Conservation (phyloP, 768 basidiomycete genomes). For the Podaxis pistillaris region DNA sequence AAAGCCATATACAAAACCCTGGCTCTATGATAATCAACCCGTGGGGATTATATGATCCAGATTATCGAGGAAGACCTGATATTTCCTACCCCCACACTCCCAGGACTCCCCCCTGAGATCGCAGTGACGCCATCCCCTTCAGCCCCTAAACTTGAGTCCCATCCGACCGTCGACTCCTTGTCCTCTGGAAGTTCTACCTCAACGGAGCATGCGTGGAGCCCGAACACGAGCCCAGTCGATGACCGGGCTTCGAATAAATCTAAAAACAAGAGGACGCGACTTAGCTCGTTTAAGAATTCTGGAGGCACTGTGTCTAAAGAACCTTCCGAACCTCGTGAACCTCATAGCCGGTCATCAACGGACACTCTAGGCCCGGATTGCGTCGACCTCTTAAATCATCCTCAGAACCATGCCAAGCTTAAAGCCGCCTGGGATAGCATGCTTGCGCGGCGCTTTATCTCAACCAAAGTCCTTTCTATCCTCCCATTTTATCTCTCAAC, state of each 20-base stretch:
- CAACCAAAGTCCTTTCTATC: constrained; percentile 51
- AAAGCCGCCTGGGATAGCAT: constrained; percentile 67
- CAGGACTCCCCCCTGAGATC: constrained; percentile 18
- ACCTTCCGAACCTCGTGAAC: neutral
- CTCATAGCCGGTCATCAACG: neutral
- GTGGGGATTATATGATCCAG: constrained; percentile 30
- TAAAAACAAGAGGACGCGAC: constrained; percentile 18
- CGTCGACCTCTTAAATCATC: constrained; percentile 28
- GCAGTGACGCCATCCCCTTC: constrained; percentile 17
- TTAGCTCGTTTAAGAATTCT: constrained; percentile 4
- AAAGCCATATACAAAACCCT: neutral
- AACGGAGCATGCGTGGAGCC: constrained; percentile 15
- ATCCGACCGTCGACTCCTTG: neutral
- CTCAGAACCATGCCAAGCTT: constrained; percentile 62
- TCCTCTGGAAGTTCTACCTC: constrained; percentile 16
- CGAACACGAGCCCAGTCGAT: constrained; percentile 5
- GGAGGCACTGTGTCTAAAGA: neutral
- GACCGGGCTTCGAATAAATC: constrained; percentile 16
- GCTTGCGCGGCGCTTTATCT: constrained; percentile 57
- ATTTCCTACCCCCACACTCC: constrained; percentile 51
- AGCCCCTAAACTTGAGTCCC: constrained; percentile 10
- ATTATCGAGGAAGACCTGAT: constrained; percentile 73
- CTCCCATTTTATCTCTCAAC: constrained; percentile 67
- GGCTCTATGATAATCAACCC: neutral
- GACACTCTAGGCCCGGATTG: neutral